phyloP scores from a whole-genome alignment of 495 filamentous ascomycete genomes.

The Peziza echinospora region DNA sequence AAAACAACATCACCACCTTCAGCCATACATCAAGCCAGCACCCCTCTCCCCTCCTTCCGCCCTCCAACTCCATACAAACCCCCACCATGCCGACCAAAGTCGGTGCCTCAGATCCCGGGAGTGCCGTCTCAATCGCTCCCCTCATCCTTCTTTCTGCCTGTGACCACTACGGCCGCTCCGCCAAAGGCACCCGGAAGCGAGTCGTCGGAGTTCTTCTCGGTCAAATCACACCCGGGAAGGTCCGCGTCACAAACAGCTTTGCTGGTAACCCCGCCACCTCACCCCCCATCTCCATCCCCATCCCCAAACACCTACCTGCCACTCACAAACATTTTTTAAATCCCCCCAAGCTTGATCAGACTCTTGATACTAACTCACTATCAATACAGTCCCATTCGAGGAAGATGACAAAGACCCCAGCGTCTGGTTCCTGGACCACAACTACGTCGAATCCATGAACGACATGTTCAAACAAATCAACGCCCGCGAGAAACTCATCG shows the following conservation, averaged over 20 bases:
- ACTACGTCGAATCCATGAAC: conserved; percentile 98
- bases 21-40: too few relatives aligned
- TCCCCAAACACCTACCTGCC: background rate
- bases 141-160: conserved; percentile 93
- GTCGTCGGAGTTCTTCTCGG: conserved; percentile 90
- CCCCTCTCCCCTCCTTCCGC: too few relatives aligned
- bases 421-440: conserved; percentile 98
- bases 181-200: conserved; percentile 73
- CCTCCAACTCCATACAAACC: conserved; percentile 4
- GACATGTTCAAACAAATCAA: conserved; percentile 99
- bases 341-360: too few relatives aligned
- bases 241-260: conserved; percentile 96
- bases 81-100: conserved; percentile 18
- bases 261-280: conserved; percentile 40
- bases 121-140: conserved; percentile 83
- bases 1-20: too few relatives aligned
- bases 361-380: too few relatives aligned
- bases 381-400: conserved; percentile 83
- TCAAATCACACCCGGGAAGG: conserved; percentile 85
- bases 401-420: conserved; percentile 97
- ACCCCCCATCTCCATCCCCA: background rate
- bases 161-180: conserved; percentile 92
- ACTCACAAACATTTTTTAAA: too few relatives aligned
- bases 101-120: background rate
- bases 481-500: conserved; percentile 93